Conservation (phyloP, 805 yeast species). For the Spencermartinsiella europaea region DNA sequence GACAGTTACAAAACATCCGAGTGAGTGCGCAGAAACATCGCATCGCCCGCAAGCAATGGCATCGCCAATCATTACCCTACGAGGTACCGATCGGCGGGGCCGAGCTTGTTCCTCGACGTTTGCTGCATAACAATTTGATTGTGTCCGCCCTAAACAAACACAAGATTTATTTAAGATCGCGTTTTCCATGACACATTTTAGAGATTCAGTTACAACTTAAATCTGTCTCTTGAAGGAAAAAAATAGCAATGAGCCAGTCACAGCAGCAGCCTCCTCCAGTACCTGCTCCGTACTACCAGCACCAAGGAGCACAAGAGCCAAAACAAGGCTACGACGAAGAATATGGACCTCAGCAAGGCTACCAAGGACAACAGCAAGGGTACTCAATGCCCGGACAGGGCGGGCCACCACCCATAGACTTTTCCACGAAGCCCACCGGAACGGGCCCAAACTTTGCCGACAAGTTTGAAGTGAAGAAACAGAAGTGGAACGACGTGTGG, state of each 20-base stretch:
- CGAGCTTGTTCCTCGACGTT: too few species aligned
- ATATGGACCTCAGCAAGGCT: conserved; percentile 18
- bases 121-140: too few species aligned
- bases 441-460: conserved; percentile 52
- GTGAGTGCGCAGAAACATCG: too few species aligned
- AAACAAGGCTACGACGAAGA: conserved; percentile 11
- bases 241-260: conserved; percentile 8
- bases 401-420: conserved; percentile 16
- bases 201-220: too few species aligned
- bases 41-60: too few species aligned
- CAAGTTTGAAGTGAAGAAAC: conserved; percentile 60
- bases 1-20: too few species aligned
- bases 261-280: conserved; percentile 10
- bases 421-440: conserved; percentile 22
- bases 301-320: not conserved
- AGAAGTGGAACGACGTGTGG: conserved; percentile 61
- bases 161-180: too few species aligned
- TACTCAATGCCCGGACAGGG: not conserved
- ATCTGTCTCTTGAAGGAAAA: too few species aligned
- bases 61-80: too few species aligned
- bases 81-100: too few species aligned
- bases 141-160: too few species aligned
- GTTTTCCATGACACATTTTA: too few species aligned
- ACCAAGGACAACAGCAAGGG: conserved; percentile 4
- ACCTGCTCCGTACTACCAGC: not conserved